These are phyloP conservation scores for Verticillium isaacii DNA, from an alignment of 2,329 filamentous ascomycete genomes.

Conservation along the genomic window DNA sequence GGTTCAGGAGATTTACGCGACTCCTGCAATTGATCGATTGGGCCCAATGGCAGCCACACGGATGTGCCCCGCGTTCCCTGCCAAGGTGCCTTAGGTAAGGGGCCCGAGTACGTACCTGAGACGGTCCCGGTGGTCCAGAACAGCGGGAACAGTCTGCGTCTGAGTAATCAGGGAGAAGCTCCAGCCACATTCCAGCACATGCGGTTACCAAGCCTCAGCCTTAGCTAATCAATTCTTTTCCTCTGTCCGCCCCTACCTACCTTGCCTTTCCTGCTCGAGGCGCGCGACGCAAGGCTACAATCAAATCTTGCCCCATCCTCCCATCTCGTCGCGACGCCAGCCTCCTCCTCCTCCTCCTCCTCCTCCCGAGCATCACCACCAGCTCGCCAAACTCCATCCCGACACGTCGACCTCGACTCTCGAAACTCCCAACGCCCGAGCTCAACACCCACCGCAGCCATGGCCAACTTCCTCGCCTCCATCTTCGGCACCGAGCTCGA, in stretches of 20 bases:
- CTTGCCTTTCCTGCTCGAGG: background rate
- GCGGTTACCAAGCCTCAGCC: background rate
- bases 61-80: background rate
- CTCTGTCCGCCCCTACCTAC: background rate
- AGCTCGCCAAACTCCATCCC: constrained; percentile 1
- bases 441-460: constrained; percentile 26
- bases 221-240: background rate
- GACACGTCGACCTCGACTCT: background rate
- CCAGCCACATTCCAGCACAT: background rate
- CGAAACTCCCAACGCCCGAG: background rate
- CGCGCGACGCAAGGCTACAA: constrained; percentile 9
- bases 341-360: background rate
- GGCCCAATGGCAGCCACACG: background rate
- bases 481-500: constrained; percentile 99
- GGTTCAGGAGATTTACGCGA: background rate
- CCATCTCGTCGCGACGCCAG: background rate
- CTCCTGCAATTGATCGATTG: background rate
- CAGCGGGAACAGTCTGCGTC: background rate
- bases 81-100: no score
- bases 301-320: constrained; percentile 11
- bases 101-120: no score
- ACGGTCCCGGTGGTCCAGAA: no score
- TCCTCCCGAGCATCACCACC: background rate
- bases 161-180: background rate
- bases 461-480: constrained; percentile 98